These are phyloP conservation scores for Luzula sylvatica DNA, from an alignment of 176 grass and related monocot species.

Conservation along the genomic window DNA sequence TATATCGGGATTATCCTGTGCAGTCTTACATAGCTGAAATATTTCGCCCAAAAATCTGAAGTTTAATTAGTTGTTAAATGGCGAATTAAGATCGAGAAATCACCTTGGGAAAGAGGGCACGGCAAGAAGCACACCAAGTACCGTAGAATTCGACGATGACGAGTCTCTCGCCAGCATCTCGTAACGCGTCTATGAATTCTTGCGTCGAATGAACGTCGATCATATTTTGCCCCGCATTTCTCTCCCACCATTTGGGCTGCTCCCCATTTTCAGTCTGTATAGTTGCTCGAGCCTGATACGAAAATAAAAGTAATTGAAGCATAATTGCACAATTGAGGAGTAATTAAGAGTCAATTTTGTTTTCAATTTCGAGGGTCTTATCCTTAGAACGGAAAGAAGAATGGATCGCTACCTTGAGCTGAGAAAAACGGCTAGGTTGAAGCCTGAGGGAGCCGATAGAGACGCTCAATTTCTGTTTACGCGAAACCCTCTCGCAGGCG, in stretches of 20 bases:
- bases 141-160: slow-evolving; percentile 86
- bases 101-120: slow-evolving; percentile 89
- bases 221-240: slow-evolving; percentile 74
- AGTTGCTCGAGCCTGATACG: slow-evolving; percentile 36
- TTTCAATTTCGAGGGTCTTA: not conserved
- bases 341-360: not conserved
- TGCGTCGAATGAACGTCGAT: slow-evolving; percentile 88
- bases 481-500: slow-evolving; percentile 4
- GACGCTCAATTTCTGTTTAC: not conserved
- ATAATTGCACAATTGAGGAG: not conserved
- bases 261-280: slow-evolving; percentile 23
- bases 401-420: slow-evolving; percentile 36
- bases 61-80: no score
- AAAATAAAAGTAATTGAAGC: not conserved
- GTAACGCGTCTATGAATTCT: slow-evolving; percentile 81
- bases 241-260: slow-evolving; percentile 92
- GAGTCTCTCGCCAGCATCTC: slow-evolving; percentile 63
- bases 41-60: no score
- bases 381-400: no score
- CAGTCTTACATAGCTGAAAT: slow-evolving; percentile 75
- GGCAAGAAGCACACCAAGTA: slow-evolving; percentile 95
- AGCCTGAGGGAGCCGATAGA: slow-evolving; percentile 5
- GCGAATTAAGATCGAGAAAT: not conserved
- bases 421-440: slow-evolving; percentile 16
- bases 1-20: slow-evolving; percentile 56